Conservation (phyloP, 768 basidiomycete genomes). For the Cystofilobasidium ferigula region DNA sequence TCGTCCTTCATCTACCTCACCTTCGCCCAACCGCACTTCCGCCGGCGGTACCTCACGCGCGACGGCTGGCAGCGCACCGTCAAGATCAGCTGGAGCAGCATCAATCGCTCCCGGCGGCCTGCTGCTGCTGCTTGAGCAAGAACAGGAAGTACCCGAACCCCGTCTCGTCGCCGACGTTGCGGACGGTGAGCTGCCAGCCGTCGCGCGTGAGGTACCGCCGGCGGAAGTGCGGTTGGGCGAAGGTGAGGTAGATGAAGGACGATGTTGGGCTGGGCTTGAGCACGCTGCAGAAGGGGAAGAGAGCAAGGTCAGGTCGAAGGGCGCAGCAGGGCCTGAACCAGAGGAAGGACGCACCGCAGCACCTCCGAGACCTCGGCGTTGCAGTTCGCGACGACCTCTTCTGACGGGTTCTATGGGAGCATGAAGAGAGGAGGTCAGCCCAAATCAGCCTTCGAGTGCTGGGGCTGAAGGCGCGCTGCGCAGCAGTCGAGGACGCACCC, state of each 20-base stretch:
- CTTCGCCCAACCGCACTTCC: slow-evolving; percentile 82
- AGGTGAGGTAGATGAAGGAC: slow-evolving; percentile 43
- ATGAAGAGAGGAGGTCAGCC: neutral
- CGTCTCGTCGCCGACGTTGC: neutral
- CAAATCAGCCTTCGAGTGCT: neutral
- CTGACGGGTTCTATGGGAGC: slow-evolving; percentile 55
- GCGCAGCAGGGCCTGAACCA: neutral
- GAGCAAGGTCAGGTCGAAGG: slow-evolving; percentile 43
- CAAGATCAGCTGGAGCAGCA: neutral
- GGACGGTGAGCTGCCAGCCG: slow-evolving; percentile 12
- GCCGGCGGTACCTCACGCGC: slow-evolving; percentile 53
- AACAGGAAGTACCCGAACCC: slow-evolving; percentile 13
- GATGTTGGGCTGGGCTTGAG: slow-evolving; percentile 28
- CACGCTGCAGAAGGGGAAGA: slow-evolving; percentile 22
- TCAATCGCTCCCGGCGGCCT: neutral
- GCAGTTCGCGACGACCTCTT: slow-evolving; percentile 41
- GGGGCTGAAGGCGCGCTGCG: neutral
- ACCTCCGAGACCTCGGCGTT: slow-evolving; percentile 55
- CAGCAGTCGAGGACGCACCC: slow-evolving; percentile 45
- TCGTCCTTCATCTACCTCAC: slow-evolving; percentile 40
- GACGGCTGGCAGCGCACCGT: slow-evolving; percentile 29
- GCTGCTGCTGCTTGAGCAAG: neutral
- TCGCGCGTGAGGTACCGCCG: slow-evolving; percentile 52
- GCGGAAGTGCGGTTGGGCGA: slow-evolving; percentile 83
- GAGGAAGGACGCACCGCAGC: slow-evolving; percentile 46